Conservation (phyloP, 2,329 filamentous ascomycete genomes). For the Elsinoe arachidis region DNA sequence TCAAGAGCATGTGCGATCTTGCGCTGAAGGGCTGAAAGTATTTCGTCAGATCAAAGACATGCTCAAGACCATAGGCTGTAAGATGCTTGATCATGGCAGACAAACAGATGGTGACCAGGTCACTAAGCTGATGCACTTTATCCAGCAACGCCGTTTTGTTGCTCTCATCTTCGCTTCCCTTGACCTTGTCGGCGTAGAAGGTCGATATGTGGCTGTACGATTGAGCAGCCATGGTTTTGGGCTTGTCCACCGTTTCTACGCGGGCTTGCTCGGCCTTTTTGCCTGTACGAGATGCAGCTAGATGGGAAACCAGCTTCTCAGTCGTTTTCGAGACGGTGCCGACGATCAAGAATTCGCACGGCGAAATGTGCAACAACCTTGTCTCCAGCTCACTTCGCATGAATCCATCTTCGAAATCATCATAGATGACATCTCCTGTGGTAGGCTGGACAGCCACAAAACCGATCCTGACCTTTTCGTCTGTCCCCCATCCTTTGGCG, state of each 20-base stretch:
- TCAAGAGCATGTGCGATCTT: slow-evolving; percentile 88
- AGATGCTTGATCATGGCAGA: slow-evolving; percentile 95
- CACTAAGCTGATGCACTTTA: slow-evolving; percentile 75
- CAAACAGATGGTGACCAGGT: slow-evolving; percentile 80
- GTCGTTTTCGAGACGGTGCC: slow-evolving; percentile 84
- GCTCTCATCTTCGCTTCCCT: slow-evolving; percentile 38
- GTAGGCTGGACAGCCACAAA: slow-evolving; percentile 90
- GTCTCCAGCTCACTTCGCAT: slow-evolving; percentile 97
- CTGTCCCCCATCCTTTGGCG: slow-evolving; percentile 70
- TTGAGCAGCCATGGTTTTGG: slow-evolving; percentile 74
- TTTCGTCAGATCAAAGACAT: slow-evolving; percentile 92
- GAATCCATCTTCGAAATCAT: slow-evolving; percentile 93
- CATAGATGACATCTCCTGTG: slow-evolving; percentile 92
- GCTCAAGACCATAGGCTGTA: slow-evolving; percentile 83
- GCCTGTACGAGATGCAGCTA: slow-evolving; percentile 80
- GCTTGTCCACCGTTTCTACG: slow-evolving; percentile 67
- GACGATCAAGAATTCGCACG: slow-evolving; percentile 89
- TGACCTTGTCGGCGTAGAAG: slow-evolving; percentile 85
- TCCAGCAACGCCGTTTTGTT: slow-evolving; percentile 59
- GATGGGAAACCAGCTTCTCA: slow-evolving; percentile 81
- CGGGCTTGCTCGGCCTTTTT: slow-evolving; percentile 86
- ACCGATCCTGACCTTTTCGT: slow-evolving; percentile 88
- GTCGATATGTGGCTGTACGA: slow-evolving; percentile 81
- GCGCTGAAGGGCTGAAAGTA: slow-evolving; percentile 96
- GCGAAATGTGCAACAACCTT: slow-evolving; percentile 85